Base-by-base conservation (phyloP, 805 yeast species). In the Lipomyces spencermartinsiae region DNA sequence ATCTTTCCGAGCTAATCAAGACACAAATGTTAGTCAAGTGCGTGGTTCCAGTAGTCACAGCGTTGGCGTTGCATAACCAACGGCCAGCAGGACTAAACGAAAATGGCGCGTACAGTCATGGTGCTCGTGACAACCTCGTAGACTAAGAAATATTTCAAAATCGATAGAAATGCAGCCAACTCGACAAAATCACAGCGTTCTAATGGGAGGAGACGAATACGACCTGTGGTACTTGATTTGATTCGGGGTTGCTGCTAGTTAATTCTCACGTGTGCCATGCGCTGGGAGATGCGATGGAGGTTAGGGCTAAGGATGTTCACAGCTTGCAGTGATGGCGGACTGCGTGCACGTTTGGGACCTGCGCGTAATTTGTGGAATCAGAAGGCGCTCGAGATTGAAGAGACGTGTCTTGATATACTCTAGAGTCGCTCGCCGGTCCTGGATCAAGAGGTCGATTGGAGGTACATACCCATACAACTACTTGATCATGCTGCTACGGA, bases 1-100 rank as follows among this genome's bases (percentile, higher is more conserved):
- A 89, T 72, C 76, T 83, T 86, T 1, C 93, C 92, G 54, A 90
- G 71, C 91, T 84, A 43, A 16, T 8, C 8, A n/a, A 16, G 9
- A 1, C 22, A 16, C 4, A 43, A 43, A 43, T 43, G 22, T 43
- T 43, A 43, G 49, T n/a, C 7, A 43, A 43, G 49, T 43, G n/a
- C n/a, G 57, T 25, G n/a, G n/a, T 6, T 29, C 19, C 57, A 29
- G 19, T 51, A 56, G 35, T 59, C 25, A 37, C 22, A 9, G 16
- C 61, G 14, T 49, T 19, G 10, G 31, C 25, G n/a, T 61, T 58
- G 63, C 29, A 33, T 35, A 29, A 14, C 29, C 58, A 16, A 19
- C 35, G n/a, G 35, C 43, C 22, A 8, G 7, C 9, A 37, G 19
- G 3, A 14, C 16, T n/a, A 43, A 16, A n/a, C 19, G 22, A 16